Percentiles rank a stretch among this genome's conserved stretches.
Evolutionary conservation across 2,329 filamentous ascomycete species (phyloP).

Genomic region (Penicillium sp.): DNA sequence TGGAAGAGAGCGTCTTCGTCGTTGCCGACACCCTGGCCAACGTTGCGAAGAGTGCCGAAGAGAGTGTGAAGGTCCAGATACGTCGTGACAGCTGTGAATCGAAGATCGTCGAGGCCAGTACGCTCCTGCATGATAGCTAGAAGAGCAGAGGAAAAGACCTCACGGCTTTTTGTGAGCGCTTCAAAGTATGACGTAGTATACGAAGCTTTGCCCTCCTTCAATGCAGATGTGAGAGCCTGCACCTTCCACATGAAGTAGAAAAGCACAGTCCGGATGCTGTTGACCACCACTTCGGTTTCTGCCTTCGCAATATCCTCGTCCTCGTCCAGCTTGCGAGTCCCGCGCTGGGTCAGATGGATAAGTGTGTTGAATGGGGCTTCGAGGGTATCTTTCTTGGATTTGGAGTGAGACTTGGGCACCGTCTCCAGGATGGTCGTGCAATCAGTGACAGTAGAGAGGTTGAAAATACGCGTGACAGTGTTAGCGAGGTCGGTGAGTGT

Average conservation of each 20-base stretch:
- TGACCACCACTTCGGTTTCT: slow-evolving; percentile 76
- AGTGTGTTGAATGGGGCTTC: slow-evolving; percentile 65
- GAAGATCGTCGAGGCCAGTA: slow-evolving; percentile 71
- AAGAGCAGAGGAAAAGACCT: slow-evolving; percentile 54
- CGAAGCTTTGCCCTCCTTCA: slow-evolving; percentile 56
- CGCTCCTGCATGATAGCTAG: slow-evolving; percentile 53
- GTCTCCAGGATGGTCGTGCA: slow-evolving; percentile 75
- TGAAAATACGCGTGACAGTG: slow-evolving; percentile 75
- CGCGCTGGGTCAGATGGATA: slow-evolving; percentile 71
- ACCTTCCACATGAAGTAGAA: slow-evolving; percentile 98
- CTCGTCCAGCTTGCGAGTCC: slow-evolving; percentile 62
- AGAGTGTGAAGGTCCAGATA: slow-evolving; percentile 81
- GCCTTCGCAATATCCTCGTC: slow-evolving; percentile 72
- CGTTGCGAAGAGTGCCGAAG: slow-evolving; percentile 70
- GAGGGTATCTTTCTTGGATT: slow-evolving; percentile 40
- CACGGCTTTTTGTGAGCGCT: slow-evolving; percentile 64
- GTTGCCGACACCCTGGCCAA: slow-evolving; percentile 42
- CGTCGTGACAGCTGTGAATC: slow-evolving; percentile 72
- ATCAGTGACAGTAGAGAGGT: slow-evolving; percentile 77
- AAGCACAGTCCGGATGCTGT: slow-evolving; percentile 73
- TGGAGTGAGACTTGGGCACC: slow-evolving; percentile 33
- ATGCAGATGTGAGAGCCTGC: slow-evolving; percentile 58
- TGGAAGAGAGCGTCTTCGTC: slow-evolving; percentile 54
- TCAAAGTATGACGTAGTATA: slow-evolving; percentile 67
- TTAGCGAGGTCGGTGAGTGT: slow-evolving; percentile 72